phyloP scores from a whole-genome alignment of 305 asterid species.

The Ilex paraguariensis region DNA sequence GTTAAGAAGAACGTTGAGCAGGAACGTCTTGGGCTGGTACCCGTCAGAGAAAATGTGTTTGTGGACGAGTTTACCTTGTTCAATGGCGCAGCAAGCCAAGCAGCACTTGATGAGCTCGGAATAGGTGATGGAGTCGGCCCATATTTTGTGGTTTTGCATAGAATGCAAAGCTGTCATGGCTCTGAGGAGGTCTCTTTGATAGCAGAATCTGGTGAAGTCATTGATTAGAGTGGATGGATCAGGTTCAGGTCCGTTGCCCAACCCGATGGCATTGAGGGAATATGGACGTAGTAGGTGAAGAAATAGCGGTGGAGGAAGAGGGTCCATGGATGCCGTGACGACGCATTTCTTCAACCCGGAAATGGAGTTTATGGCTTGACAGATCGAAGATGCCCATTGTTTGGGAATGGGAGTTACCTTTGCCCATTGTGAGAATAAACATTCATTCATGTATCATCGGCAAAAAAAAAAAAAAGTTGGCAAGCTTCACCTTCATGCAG shows the following conservation, averaged over 20 bases:
- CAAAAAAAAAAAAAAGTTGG: no score
- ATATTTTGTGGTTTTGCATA: conserved; percentile 44
- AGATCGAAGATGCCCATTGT: no score
- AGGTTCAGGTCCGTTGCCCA: conserved; percentile 12
- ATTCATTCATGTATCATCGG: no score
- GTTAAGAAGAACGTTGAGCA: conserved; percentile 47
- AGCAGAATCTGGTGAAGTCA: conserved; percentile 40
- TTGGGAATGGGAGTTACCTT: no score
- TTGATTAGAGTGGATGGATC: conserved; percentile 22
- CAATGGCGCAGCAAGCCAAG: conserved; percentile 43
- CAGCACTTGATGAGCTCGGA: conserved; percentile 75
- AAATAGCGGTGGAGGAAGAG: conserved; percentile 9
- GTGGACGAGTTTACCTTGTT: conserved; percentile 50
- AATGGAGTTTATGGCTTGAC: conserved; percentile 16
- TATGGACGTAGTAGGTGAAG: conserved; percentile 16
- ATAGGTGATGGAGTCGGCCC: conserved; percentile 56
- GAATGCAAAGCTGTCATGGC: conserved; percentile 50
- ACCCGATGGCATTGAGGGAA: conserved; percentile 17
- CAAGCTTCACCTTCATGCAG: no score
- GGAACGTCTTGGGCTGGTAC: conserved; percentile 64
- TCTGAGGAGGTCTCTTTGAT: conserved; percentile 46
- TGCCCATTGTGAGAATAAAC: no score
- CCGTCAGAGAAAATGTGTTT: conserved; percentile 55
- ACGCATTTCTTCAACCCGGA: conserved; percentile 30
- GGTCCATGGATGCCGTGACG: not conserved